phyloP scores from a whole-genome alignment of 176 grass and related monocot genomes.

The Oryza officinalis region DNA sequence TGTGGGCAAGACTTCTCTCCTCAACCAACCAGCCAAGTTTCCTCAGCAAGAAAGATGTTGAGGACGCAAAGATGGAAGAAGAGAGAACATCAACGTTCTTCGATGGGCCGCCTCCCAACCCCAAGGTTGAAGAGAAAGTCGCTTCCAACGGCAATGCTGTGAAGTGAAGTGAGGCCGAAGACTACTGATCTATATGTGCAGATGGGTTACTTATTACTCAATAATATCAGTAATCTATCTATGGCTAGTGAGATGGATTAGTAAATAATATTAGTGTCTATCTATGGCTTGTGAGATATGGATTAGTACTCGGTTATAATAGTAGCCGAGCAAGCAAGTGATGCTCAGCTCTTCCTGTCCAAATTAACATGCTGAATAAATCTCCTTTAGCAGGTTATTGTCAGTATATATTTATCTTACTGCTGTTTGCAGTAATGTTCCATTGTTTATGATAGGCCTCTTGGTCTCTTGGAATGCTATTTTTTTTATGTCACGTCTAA shows the following conservation, averaged over 20 bases:
- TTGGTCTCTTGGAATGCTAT: neutral
- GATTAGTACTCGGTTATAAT: neutral
- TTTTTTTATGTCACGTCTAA: neutral
- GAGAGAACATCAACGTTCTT: constrained; percentile 33
- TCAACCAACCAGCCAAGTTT: constrained; percentile 98
- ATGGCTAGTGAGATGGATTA: neutral
- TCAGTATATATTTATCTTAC: neutral
- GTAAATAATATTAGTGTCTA: neutral
- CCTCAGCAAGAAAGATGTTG: constrained; percentile 69
- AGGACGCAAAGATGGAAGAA: constrained; percentile 59
- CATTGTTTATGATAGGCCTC: neutral
- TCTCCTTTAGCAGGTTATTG: neutral
- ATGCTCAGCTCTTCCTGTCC: neutral
- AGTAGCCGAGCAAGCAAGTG: neutral
- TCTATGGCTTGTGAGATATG: neutral
- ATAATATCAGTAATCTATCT: neutral
- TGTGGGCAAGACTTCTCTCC: constrained; percentile 95
- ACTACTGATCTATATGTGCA: neutral
- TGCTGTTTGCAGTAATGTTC: neutral
- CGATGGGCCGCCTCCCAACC: constrained; percentile 37
- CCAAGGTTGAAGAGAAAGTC: constrained; percentile 13
- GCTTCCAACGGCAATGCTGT: neutral
- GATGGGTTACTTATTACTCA: neutral
- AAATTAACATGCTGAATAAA: constrained; percentile 13
- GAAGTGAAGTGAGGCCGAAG: constrained; percentile 34